These are phyloP conservation scores for Lycium barbarum DNA, from an alignment of 257 asterid genomes.

Conservation along the genomic window DNA sequence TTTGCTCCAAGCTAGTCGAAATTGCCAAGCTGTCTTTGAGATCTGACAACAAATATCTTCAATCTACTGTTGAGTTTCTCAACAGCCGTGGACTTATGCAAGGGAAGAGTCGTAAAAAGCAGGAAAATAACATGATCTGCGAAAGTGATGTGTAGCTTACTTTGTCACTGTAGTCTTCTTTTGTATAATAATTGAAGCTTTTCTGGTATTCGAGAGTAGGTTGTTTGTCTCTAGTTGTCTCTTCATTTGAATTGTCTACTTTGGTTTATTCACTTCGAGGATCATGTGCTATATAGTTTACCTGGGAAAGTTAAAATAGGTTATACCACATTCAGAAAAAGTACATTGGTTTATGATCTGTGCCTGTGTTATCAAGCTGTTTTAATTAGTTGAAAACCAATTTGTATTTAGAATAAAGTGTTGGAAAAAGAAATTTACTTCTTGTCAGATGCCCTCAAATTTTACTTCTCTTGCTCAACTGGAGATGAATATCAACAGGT, in stretches of 20 bases:
- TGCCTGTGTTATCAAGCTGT: not conserved
- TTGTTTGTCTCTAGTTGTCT: not conserved
- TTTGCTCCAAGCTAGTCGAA: constrained; percentile 66
- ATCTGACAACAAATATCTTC: constrained; percentile 56
- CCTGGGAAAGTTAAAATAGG: not conserved
- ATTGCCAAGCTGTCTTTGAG: constrained; percentile 67
- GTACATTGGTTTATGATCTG: not conserved
- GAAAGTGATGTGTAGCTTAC: not conserved
- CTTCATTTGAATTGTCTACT: constrained; percentile 2
- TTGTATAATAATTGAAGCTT: not conserved
- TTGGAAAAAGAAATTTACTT: not conserved
- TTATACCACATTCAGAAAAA: not conserved
- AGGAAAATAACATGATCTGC: not conserved
- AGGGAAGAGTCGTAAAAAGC: not conserved
- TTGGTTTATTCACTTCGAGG: not conserved
- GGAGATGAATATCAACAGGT: not conserved
- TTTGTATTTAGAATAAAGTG: not conserved
- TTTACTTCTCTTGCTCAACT: not conserved
- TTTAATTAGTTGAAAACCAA: not conserved
- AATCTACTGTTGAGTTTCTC: constrained; percentile 57
- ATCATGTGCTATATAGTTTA: not conserved
- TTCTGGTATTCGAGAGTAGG: not conserved
- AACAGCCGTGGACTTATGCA: constrained; percentile 23
- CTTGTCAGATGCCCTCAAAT: not conserved
- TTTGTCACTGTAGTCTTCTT: not conserved